These are phyloP conservation scores for Beauveria varroae DNA, from an alignment of 2,329 filamentous ascomycete species.

Conservation along the genomic window DNA sequence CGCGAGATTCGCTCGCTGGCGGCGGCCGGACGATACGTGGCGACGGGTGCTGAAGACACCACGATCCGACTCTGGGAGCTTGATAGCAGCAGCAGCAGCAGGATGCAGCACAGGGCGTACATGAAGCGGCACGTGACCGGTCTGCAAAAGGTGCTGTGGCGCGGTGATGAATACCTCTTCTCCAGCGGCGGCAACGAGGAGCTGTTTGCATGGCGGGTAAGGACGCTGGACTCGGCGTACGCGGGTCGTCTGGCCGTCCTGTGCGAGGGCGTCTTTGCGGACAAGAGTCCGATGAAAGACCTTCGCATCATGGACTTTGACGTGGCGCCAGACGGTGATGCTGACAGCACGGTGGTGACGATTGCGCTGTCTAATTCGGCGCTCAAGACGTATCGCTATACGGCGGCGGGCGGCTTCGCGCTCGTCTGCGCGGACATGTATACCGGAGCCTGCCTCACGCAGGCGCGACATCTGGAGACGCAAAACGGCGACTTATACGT, in stretches of 20 bases:
- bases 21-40: slow-evolving; percentile 35
- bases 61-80: slow-evolving; percentile 64
- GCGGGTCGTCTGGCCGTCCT: slow-evolving; percentile 42
- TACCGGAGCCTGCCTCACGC: slow-evolving; percentile 69
- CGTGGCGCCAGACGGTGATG: slow-evolving; percentile 24
- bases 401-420: slow-evolving; percentile 32
- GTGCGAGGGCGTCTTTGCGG: slow-evolving; percentile 47
- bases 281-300: slow-evolving; percentile 51
- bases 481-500: slow-evolving; percentile 29
- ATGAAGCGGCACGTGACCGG: slow-evolving; percentile 76
- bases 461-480: slow-evolving; percentile 40
- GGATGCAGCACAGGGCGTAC: slow-evolving; percentile 48
- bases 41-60: slow-evolving; percentile 67
- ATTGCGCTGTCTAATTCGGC: slow-evolving; percentile 81
- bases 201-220: slow-evolving; percentile 75
- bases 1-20: slow-evolving; percentile 63
- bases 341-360: slow-evolving; percentile 44
- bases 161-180: slow-evolving; percentile 63
- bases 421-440: slow-evolving; percentile 51
- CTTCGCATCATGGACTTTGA: slow-evolving; percentile 79
- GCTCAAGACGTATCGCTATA: slow-evolving; percentile 54
- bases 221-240: slow-evolving; percentile 41
- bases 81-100: background rate
- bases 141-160: slow-evolving; percentile 75
- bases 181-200: slow-evolving; percentile 86